Evolutionary conservation across 257 asterid species (phyloP), one percentile per base, ranked within the genome.

Genomic region (Plantago elongata): DNA sequence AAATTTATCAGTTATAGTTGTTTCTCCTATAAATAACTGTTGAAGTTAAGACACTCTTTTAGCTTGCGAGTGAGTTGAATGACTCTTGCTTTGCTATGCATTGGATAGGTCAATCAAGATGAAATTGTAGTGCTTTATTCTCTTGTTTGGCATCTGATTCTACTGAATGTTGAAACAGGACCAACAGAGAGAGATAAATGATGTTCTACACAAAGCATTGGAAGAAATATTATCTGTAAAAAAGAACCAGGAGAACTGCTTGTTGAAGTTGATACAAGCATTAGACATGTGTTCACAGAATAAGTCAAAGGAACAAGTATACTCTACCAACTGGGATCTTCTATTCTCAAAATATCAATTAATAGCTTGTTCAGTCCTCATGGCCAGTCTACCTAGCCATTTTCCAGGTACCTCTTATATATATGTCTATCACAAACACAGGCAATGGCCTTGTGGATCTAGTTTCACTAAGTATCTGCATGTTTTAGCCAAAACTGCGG

Each of bases 361-460:
- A 60, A 70, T 75, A 38, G 82, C 81, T 51, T 77, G 90, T 72
- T 89, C 97, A 10, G 78, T 85, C 65, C 85, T 93, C 67, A 75
- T 93, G 97, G 84, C 89, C 72, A 84, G 87, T 78, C 87, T 93
- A 71, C 99, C 95, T 54, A 81, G 81, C 65, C 88, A 84, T 73
- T 93, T 93, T 72, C 91, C 96, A 13, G 97, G 99, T 89, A 80
- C 51, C 62, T 22, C 27, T 62, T 71, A 49, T 67, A 29, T 67
- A 29, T 67, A 71, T 58, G 54, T 59, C 13, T 14, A 17, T 46
- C 13, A 61, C 56, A 62, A 60, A 57, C 54, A 54, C 51, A 22
- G 50, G 44, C 63, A 34, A 27, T 56, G 61, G 45, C 61, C 42
- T 27, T 58, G 14, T 40, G 34, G 48, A 30, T 58, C 65, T 34